Evolutionary conservation across 108 stramenopile species (phyloP), one percentile per base, ranked within the genome.

Genomic region (Conticribra weissflogii): DNA sequence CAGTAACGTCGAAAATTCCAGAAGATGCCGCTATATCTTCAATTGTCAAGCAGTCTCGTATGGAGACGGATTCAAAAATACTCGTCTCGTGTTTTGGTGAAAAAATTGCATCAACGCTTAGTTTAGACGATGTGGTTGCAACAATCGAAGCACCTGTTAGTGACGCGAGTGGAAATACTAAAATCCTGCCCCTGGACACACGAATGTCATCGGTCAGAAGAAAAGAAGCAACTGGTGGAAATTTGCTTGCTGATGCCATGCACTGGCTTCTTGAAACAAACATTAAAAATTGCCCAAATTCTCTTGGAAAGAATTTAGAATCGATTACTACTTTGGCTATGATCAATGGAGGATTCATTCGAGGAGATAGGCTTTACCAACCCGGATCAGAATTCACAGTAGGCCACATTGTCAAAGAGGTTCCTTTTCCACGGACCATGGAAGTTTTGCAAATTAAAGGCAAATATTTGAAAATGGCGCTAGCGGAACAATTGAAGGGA

Each of bases 311-410:
- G n/a, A 34, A 32, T 19, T n/a, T 9, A 2, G 15, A 54, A 21
- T 12, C 65, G 15, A 52, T 59, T 25, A 59, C 72, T 27, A 75
- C 52, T 50, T 21, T 78, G 68, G 73, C 78, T 32, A 71, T 79
- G 71, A 79, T 79, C 51, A 79, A 79, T 48, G 78, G 78, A 36
- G 78, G 78, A 1, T 79, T 79, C 41, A 79, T 79, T 19, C 57
- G 78, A 54, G 78, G 74, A 25, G 78, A 79, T 45, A 50, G 60
- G 41, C 74, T 69, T 24, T 79, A 79, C 59, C 34, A 27, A 44
- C 60, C 78, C n/a, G 74, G 78, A 55, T 66, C 60, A 25, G 57
- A 47, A 8, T 55, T 79, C 32, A 79, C 67, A 0, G 55, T 74
- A 0, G 68, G 78, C 0, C 60, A 79, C 27, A 22, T 79, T 16